A percentile compares a stretch with the other conserved stretches of the same genome.
phyloP scores from a whole-genome alignment of 805 yeast genomes.

The Schizosaccharomyces osmophilus region DNA sequence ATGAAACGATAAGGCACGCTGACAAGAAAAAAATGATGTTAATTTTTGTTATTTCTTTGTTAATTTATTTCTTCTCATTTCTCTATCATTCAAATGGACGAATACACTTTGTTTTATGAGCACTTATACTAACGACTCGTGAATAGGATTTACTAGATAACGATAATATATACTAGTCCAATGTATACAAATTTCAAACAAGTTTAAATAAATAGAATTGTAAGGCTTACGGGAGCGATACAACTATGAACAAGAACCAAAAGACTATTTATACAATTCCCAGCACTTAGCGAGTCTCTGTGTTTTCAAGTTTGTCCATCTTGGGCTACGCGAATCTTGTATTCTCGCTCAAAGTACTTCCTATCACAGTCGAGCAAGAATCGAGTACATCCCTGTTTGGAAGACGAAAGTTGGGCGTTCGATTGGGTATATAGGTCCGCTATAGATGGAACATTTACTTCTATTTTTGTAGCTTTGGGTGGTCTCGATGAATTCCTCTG shows the following conservation, averaged over 20 bases:
- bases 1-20: too few species aligned
- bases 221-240: too few species aligned
- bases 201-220: too few species aligned
- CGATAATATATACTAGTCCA: too few species aligned
- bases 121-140: too few species aligned
- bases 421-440: background rate
- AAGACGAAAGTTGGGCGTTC: background rate
- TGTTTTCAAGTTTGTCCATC: slow-evolving; percentile 3
- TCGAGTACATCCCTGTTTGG: slow-evolving; percentile 4
- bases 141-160: too few species aligned
- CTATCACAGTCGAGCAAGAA: slow-evolving; percentile 8
- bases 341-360: slow-evolving; percentile 4
- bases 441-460: slow-evolving; percentile 4
- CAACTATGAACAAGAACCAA: background rate
- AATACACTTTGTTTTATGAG: too few species aligned
- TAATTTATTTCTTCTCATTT: background rate
- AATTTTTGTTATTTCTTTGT: background rate
- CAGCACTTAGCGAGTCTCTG: background rate
- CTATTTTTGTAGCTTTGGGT: background rate
- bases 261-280: background rate
- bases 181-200: too few species aligned
- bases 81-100: background rate
- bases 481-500: background rate
- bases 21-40: slow-evolving; percentile 3
- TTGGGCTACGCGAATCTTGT: slow-evolving; percentile 6